A percentile compares a stretch with the other conserved stretches of the same genome.
Conservation (phyloP, 1,284 basidiomycete species). For the Cutaneotrichosporon curvatum region DNA sequence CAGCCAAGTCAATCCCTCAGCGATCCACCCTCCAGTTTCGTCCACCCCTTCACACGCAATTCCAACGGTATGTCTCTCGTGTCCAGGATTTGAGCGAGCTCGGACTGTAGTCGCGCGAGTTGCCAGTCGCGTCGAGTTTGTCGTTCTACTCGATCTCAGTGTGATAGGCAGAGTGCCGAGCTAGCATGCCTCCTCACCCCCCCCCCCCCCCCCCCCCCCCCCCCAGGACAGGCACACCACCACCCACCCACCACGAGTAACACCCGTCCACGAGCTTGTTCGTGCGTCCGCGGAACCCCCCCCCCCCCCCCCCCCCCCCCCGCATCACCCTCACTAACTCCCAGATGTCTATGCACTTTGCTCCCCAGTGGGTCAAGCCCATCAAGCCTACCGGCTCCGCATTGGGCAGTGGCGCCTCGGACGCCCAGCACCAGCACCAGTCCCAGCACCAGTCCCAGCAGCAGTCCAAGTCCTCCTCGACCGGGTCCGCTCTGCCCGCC, state of each 20-base stretch:
- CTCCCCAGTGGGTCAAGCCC: conserved; percentile 45
- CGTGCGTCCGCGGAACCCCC: conserved; percentile 86
- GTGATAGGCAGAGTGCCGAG: too few relatives aligned
- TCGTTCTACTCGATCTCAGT: too few relatives aligned
- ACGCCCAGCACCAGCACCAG: conserved; percentile 1
- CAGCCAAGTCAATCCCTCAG: too few relatives aligned
- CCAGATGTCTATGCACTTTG: conserved; percentile 46
- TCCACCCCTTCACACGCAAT: too few relatives aligned
- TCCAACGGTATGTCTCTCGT: too few relatives aligned
- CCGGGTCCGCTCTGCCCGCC: not conserved
- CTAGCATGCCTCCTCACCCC: too few relatives aligned
- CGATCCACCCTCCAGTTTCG: too few relatives aligned
- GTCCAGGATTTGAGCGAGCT: too few relatives aligned
- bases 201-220: too few relatives aligned
- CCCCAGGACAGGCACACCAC: conserved; percentile 73
- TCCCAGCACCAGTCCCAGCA: conserved; percentile 2
- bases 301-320: conserved; percentile 42
- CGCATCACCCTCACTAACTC: not conserved
- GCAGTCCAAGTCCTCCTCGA: conserved; percentile 2
- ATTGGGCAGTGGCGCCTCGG: conserved; percentile 7
- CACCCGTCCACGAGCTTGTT: conserved; percentile 99
- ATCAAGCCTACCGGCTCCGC: conserved; percentile 41
- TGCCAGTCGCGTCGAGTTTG: too few relatives aligned
- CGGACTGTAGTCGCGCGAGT: too few relatives aligned
- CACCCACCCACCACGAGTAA: conserved; percentile 98